Evolutionary conservation across 2,329 filamentous ascomycete species (phyloP).

Genomic region (Penicillium concentricum): DNA sequence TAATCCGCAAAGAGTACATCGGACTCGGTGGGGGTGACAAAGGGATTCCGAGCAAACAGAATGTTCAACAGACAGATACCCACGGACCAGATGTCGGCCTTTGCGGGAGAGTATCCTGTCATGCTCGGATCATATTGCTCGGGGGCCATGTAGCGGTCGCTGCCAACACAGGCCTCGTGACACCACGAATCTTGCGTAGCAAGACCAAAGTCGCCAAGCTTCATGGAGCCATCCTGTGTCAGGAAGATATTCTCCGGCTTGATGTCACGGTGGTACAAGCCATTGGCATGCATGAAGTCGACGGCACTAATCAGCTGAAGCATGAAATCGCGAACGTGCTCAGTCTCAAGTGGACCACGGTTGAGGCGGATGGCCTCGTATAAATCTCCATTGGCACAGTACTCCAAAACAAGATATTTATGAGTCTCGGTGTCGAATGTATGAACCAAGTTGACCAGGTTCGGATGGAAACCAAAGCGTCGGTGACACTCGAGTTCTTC

Average conservation of each 20-base stretch:
- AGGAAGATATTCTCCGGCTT: constrained; percentile 99
- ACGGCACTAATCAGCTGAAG: constrained; percentile 87
- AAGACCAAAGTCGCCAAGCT: constrained; percentile 94
- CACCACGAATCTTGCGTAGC: constrained; percentile 89
- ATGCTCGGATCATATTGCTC: constrained; percentile 92
- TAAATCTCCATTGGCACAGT: constrained; percentile 89
- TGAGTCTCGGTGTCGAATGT: constrained; percentile 92
- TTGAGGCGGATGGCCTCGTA: constrained; percentile 94
- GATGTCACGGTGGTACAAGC: constrained; percentile 95
- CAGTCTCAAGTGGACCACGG: constrained; percentile 86
- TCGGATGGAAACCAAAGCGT: constrained; percentile 74
- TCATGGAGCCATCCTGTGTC: constrained; percentile 80
- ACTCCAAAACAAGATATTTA: constrained; percentile 89
- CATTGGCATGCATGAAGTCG: constrained; percentile 84
- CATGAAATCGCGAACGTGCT: constrained; percentile 98
- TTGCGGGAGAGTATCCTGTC: constrained; percentile 84
- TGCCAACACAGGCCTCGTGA: constrained; percentile 88
- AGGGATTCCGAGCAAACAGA: constrained; percentile 94
- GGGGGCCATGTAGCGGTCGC: constrained; percentile 98
- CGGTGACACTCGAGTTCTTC: constrained; percentile 68
- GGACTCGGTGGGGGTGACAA: constrained; percentile 83
- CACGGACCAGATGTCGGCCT: constrained; percentile 96
- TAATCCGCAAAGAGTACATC: constrained; percentile 94
- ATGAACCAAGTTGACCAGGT: constrained; percentile 89
- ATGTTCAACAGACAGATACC: constrained; percentile 96